Evolutionary conservation across 139 green algal genomes (phyloP).

Genomic region (Chlorella sp.): DNA sequence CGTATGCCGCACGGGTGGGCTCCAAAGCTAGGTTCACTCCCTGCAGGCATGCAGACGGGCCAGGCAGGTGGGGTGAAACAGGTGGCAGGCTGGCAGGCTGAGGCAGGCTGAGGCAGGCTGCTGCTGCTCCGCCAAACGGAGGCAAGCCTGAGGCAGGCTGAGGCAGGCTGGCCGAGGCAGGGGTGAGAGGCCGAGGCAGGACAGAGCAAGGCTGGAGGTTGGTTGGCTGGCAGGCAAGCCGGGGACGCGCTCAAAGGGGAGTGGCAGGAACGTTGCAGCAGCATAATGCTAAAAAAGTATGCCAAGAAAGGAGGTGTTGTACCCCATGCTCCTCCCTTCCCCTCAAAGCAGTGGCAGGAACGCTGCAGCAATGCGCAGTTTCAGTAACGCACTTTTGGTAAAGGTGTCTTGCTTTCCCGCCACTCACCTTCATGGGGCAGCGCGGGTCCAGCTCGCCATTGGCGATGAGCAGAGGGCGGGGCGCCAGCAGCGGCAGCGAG

Average conservation of each 20-base stretch:
- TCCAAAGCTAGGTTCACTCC: conserved; percentile 36
- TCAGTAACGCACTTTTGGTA: no score
- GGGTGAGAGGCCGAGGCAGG: background rate
- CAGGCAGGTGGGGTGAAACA: no score
- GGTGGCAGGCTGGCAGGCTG: background rate
- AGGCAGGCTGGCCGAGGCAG: background rate
- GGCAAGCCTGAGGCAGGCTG: background rate
- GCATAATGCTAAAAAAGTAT: background rate
- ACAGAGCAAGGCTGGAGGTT: no score
- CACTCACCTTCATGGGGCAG: conserved; percentile 47
- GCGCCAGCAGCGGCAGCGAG: conserved; percentile 60
- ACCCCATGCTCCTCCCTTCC: no score
- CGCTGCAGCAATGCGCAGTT: background rate
- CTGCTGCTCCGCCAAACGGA: no score
- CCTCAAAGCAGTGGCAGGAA: background rate
- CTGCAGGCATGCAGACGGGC: background rate
- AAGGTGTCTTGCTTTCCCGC: background rate
- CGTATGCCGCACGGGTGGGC: conserved; percentile 19
- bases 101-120: no score
- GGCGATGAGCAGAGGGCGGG: conserved; percentile 64
- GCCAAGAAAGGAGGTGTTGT: no score
- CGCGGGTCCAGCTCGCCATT: conserved; percentile 61
- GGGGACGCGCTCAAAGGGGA: no score
- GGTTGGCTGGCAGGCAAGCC: no score
- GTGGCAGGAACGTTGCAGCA: background rate